Percentiles rank a stretch among this genome's conserved stretches.
Evolutionary conservation across 2,329 filamentous ascomycete genomes (phyloP).

Genomic region (Sclerotinia spermophila): DNA sequence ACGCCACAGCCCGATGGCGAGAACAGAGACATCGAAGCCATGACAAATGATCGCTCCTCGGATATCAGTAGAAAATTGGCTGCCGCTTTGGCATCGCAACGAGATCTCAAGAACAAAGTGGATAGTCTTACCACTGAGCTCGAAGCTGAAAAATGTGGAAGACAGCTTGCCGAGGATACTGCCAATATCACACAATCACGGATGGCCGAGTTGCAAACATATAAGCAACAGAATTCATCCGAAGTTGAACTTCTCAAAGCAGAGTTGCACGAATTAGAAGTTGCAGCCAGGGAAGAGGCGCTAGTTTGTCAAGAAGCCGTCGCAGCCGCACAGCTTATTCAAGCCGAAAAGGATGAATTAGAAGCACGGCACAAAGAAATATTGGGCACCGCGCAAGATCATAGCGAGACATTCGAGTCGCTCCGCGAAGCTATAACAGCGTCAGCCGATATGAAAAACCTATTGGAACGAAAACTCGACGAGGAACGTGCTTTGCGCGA

Average conservation of each 20-base stretch:
- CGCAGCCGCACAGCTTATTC: slow-evolving; percentile 69
- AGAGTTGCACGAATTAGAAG: slow-evolving; percentile 77
- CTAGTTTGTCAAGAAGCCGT: slow-evolving; percentile 74
- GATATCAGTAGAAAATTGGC: slow-evolving; percentile 83
- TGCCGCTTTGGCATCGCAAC: slow-evolving; percentile 72
- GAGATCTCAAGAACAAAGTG: slow-evolving; percentile 73
- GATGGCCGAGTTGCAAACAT: slow-evolving; percentile 77
- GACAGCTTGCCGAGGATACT: slow-evolving; percentile 85
- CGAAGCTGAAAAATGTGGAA: slow-evolving; percentile 74
- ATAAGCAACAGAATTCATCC: slow-evolving; percentile 75
- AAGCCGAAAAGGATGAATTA: slow-evolving; percentile 81
- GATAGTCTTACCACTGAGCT: slow-evolving; percentile 68
- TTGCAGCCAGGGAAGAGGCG: slow-evolving; percentile 74
- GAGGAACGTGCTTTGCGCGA: slow-evolving; percentile 78
- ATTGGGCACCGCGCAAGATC: slow-evolving; percentile 63
- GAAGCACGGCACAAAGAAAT: slow-evolving; percentile 64
- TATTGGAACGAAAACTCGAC: slow-evolving; percentile 76
- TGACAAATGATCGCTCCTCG: slow-evolving; percentile 58
- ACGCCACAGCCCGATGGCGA: slow-evolving; percentile 58
- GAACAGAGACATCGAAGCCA: slow-evolving; percentile 54
- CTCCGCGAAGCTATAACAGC: slow-evolving; percentile 75
- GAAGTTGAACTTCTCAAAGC: slow-evolving; percentile 83
- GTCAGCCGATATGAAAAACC: slow-evolving; percentile 70
- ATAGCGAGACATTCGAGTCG: slow-evolving; percentile 67
- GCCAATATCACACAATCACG: slow-evolving; percentile 77